Evolutionary conservation across 108 stramenopile genomes (phyloP).

Genomic region (Stephanodiscus triporus): DNA sequence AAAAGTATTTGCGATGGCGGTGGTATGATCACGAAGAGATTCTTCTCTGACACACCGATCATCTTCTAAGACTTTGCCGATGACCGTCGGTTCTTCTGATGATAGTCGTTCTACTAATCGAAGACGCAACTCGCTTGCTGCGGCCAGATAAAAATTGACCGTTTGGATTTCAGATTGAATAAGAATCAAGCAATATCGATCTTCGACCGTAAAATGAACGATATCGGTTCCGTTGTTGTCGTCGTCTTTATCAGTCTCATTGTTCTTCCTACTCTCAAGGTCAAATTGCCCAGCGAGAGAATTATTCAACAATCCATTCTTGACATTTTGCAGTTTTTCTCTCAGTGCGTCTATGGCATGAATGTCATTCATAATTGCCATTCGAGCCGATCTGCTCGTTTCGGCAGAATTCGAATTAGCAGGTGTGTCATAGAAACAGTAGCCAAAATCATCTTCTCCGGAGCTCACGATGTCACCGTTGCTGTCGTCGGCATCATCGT

Average conservation of each 20-base stretch:
- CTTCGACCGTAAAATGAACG: not conserved
- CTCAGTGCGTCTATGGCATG: slow-evolving; percentile 1
- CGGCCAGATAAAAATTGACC: slow-evolving; percentile 47
- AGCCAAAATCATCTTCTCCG: slow-evolving; percentile 11
- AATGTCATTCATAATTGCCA: slow-evolving; percentile 1
- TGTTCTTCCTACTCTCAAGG: not conserved
- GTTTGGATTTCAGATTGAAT: slow-evolving; percentile 55
- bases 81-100: slow-evolving; percentile 25
- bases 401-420: not conserved
- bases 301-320: not conserved
- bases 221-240: not conserved
- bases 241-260: not conserved
- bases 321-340: slow-evolving; percentile 2
- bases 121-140: slow-evolving; percentile 5
- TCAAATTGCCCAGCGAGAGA: not conserved
- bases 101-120: not conserved
- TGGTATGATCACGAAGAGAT: not conserved
- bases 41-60: not conserved
- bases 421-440: not conserved
- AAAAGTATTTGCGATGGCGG: not conserved
- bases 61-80: not conserved
- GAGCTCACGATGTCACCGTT: slow-evolving; percentile 30
- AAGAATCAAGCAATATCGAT: slow-evolving; percentile 44
- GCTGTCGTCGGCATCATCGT: slow-evolving; percentile 20
- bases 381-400: not conserved